Evolutionary conservation across 352 stramenopile genomes (phyloP).

Genomic region (Globisporangium viniferum): DNA sequence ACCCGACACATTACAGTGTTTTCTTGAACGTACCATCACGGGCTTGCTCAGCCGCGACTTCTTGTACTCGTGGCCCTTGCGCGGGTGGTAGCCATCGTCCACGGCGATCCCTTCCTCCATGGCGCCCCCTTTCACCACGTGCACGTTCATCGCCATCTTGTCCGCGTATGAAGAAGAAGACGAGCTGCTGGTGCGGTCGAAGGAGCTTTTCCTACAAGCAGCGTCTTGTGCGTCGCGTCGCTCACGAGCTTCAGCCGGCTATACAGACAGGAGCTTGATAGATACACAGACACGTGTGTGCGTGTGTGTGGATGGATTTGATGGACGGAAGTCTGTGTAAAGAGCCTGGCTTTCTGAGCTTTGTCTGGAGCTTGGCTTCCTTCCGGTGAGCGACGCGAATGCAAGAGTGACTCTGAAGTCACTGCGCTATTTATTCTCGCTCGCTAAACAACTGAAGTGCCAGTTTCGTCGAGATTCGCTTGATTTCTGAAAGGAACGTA

Average conservation of each 20-base stretch:
- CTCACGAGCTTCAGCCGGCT: conserved; percentile 10
- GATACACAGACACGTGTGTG: neutral
- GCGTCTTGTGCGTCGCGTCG: conserved; percentile 8
- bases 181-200: neutral
- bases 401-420: neutral
- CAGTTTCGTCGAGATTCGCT: neutral
- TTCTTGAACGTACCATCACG: conserved; percentile 10
- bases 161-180: conserved; percentile 4
- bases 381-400: neutral
- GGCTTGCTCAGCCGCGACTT: conserved; percentile 13
- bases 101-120: neutral
- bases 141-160: conserved; percentile 12
- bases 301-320: neutral
- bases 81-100: conserved; percentile 13
- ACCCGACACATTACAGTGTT: neutral
- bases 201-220: conserved; percentile 10
- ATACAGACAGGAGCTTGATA: neutral
- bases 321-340: neutral
- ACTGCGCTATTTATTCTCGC: neutral
- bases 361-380: neutral
- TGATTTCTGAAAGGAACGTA: neutral
- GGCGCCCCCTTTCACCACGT: neutral
- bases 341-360: neutral
- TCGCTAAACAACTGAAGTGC: neutral
- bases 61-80: conserved; percentile 16